Evolutionary conservation across 1,284 basidiomycete genomes (phyloP), one percentile per base, ranked within the genome.

Genomic region (Trichosporon inkin): DNA sequence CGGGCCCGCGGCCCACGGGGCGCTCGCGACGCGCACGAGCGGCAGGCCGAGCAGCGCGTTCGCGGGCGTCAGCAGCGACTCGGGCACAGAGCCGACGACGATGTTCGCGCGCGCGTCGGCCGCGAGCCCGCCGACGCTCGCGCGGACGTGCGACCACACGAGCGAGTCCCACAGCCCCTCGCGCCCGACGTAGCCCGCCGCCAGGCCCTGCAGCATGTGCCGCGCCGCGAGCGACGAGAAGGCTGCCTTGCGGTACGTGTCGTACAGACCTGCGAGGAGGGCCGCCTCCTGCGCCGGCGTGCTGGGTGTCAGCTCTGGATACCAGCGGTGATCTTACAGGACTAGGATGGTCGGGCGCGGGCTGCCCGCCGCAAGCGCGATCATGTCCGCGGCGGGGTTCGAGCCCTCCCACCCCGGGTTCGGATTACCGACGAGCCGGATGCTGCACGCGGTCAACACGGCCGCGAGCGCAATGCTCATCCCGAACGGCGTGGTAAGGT

Each of bases 401-500:
- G 60, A 58, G 11, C 57, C 62, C 16, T 55, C 58, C 36, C 55
- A 61, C 1, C 32, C 32, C 7, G 54, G 17, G 38, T 57, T 60
- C 10, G 63, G 28, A 28, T 66, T 60, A 8, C 73, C 72, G 28
- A 76, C 69, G 53, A 74, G 62, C 28, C 72, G 68, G 62, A 75
- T 73, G 0, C 72, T 72, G 10, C 71, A 67, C 14, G 74, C 76
- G 20, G 65, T 69, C 70, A 72, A 77, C 3, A 79, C 66, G 17
- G 62, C 60, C 0, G 73, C 71, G 2, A 79, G 61, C 13, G 74
- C 74, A 6, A 79, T 61, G 1, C 71, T 68, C 68, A 79, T 71
- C 0, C 78, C 78, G 28, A 78, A 67, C 0, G 78, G 77, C 19
- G 72, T 70, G 53, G 70, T 65, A 8, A 79, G 61, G n/a, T 65